Evolutionary conservation across 169 alveolate species (phyloP).

Genomic region (Cryptosporidium bovis): DNA sequence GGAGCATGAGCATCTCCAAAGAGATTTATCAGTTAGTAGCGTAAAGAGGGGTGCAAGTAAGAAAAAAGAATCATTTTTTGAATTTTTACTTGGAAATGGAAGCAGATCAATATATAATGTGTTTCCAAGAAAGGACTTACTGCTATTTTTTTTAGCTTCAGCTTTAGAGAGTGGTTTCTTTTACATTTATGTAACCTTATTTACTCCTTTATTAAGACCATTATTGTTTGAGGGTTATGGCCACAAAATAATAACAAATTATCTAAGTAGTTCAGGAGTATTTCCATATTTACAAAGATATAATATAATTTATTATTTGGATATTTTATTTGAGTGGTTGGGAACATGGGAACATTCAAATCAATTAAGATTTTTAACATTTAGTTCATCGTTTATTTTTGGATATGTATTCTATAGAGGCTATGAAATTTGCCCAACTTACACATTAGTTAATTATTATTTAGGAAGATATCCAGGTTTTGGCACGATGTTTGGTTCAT

Average conservation of each 20-base stretch:
- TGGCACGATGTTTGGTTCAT: conserved; percentile 50
- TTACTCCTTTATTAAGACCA: conserved; percentile 52
- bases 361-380: conserved; percentile 52
- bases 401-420: conserved; percentile 71
- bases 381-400: conserved; percentile 57
- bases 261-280: neutral
- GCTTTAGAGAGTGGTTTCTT: conserved; percentile 65
- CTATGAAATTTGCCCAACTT: conserved; percentile 71
- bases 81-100: neutral
- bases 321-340: conserved; percentile 47
- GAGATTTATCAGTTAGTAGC: too few relatives aligned
- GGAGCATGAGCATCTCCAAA: too few relatives aligned
- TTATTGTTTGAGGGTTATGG: conserved; percentile 63
- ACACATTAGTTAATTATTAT: conserved; percentile 49
- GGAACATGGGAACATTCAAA: conserved; percentile 55
- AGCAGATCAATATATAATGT: neutral
- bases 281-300: conserved; percentile 36
- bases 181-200: conserved; percentile 55
- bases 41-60: neutral
- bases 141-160: conserved; percentile 37
- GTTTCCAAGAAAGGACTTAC: conserved; percentile 30
- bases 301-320: conserved; percentile 25
- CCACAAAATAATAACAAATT: conserved; percentile 33
- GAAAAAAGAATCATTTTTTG: conserved; percentile 1
- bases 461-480: conserved; percentile 70